Evolutionary conservation across 345 rosid species (phyloP).

Genomic region (Populus davidiana): DNA sequence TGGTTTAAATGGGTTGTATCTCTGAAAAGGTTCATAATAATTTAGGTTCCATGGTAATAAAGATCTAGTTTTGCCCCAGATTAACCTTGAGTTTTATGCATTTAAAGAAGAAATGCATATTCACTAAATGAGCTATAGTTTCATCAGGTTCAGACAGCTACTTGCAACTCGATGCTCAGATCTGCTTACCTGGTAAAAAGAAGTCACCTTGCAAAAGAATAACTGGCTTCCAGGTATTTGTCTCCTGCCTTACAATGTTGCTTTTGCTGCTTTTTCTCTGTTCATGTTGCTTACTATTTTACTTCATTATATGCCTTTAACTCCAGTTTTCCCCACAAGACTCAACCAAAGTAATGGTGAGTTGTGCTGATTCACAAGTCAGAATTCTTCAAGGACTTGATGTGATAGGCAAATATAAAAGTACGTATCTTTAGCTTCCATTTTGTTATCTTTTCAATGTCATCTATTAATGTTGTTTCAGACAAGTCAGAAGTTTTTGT

Average conservation of each 20-base stretch:
- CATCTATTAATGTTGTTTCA: neutral
- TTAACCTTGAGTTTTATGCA: neutral
- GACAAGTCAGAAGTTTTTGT: neutral
- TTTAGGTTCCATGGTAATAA: neutral
- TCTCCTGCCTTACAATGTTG: neutral
- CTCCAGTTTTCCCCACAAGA: conserved; percentile 57
- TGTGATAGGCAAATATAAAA: conserved; percentile 58
- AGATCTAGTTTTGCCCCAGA: neutral
- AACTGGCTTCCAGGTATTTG: conserved; percentile 64
- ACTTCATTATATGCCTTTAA: neutral
- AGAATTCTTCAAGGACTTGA: conserved; percentile 46
- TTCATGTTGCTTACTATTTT: neutral
- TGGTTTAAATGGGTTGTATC: neutral
- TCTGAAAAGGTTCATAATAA: neutral
- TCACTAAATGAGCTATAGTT: neutral
- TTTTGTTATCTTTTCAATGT: neutral
- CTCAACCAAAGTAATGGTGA: conserved; percentile 59
- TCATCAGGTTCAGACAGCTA: conserved; percentile 42
- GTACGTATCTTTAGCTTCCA: conserved; percentile 28
- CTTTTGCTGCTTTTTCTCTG: neutral
- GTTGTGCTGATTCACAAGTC: conserved; percentile 70
- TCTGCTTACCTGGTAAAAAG: conserved; percentile 58
- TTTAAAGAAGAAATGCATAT: neutral
- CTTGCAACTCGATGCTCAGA: conserved; percentile 44
- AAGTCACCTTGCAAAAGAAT: conserved; percentile 61